Base-by-base conservation (phyloP, 164 flowering plant species). In the Liriodendron chinense region DNA sequence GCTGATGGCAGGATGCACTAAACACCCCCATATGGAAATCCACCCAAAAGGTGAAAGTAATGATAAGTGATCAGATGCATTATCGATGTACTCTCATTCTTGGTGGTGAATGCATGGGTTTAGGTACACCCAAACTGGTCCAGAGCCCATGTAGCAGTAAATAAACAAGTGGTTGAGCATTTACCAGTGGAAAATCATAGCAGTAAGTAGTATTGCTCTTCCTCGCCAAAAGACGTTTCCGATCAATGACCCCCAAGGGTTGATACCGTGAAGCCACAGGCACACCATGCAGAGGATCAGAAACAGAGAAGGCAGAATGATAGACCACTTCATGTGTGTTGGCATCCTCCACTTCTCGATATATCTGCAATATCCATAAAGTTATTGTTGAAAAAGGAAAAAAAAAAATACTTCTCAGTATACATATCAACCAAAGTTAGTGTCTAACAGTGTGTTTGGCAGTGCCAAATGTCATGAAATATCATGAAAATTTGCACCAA, bases 121-220 rank as follows among this genome's bases (percentile, higher is more conserved):
- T 34, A 34, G 43, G 43, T 4, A 34, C 2, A 7, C 43, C 43
- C 43, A 34, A 34, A 34, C 5, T 34, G 2, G 43, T 34, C 43
- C 43, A 3, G 43, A 34, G 43, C 43, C 43, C 43, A 7, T 34
- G 43, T 34, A 34, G 43, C 43, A 34, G 43, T 34, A 34, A 34
- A 16, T 53, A 53, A 20, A 77, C 13, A 10, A 53, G 48, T 24
- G 23, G 25, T 68, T 28, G 18, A 80, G 59, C 47, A 6, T 62
- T 76, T 66, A 94, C 99, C 94, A 96, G 84, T 34, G 98, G 98
- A 79, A 96, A 96, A 81, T 96, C 99, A 74, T 96, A 96, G 94
- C 99, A 96, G 81, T 96, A 96, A 64, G 99, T 96, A 14, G 99
- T 94, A 84, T 76, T 91, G 84, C 85, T 94, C 82, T 83, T 94